Conservation (phyloP, 345 rosid genomes). For the Rhizophora mangle region DNA sequence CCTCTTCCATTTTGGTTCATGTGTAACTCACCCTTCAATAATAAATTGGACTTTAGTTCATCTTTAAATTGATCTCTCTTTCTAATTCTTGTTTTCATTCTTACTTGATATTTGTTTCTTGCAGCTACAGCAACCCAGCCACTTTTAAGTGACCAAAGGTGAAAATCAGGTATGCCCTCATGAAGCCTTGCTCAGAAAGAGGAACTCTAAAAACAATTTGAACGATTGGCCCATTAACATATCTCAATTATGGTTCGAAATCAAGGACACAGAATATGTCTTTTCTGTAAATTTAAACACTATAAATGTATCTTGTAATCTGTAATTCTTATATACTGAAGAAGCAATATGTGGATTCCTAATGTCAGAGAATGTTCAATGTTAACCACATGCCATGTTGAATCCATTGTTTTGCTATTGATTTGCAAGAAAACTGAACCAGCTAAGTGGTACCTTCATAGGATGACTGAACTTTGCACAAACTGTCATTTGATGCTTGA, state of each 20-base stretch:
- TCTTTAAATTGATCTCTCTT: background rate
- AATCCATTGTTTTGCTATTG: too few relatives aligned
- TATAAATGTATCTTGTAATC: background rate
- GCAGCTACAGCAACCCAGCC: constrained; percentile 34
- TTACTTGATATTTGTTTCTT: constrained; percentile 7
- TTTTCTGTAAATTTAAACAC: background rate
- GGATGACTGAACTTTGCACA: too few relatives aligned
- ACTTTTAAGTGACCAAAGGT: constrained; percentile 28
- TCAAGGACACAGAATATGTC: background rate
- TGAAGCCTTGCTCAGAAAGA: background rate
- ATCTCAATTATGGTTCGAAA: background rate
- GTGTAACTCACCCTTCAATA: too few relatives aligned
- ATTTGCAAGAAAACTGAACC: too few relatives aligned
- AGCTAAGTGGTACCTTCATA: too few relatives aligned
- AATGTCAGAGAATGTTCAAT: too few relatives aligned
- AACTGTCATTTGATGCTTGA: too few relatives aligned
- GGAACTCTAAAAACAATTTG: constrained; percentile 2
- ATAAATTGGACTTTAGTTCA: too few relatives aligned
- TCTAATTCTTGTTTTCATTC: background rate
- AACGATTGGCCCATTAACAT: background rate
- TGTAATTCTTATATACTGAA: too few relatives aligned
- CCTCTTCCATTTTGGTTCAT: too few relatives aligned
- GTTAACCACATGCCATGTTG: too few relatives aligned
- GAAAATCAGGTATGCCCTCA: constrained; percentile 8
- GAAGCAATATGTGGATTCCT: background rate